Evolutionary conservation across 495 filamentous ascomycete species (phyloP), one percentile per base, ranked within the genome.

Genomic region (Penicillium parvum): DNA sequence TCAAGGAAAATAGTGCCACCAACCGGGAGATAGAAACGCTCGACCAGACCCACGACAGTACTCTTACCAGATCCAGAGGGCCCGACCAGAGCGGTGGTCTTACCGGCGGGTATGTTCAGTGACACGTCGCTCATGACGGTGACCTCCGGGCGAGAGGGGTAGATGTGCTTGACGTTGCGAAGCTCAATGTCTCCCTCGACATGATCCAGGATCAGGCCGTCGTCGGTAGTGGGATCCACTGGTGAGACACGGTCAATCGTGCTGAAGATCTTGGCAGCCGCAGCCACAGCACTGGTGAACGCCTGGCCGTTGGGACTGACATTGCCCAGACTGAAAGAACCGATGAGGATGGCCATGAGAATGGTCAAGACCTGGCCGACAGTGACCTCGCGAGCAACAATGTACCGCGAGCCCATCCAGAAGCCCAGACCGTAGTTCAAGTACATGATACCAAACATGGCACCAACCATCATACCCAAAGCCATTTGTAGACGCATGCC

Each of bases 241-340:
- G 90, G 90, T 1, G 92, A 97, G n/a, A 64, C 45, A 34, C 92
- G 85, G 55, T 96, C 90, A 51, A 98, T 96, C 2, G 90, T 95
- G 47, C 73, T 83, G 66, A 82, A 96, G 45, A 97, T 95, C 70
- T 98, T 96, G 19, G 77, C 73, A 9, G 87, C 89, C 5, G 92
- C 90, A 27, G 89, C 86, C 7, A 91, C 71, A 17, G 78, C 84
- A 8, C 80, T 90, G 2, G 82, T 86, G 57, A 94, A 91, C 21
- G 92, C 86, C 53, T 90, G 86, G 1, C 78, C 66, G 55, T 96
- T 88, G 0, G 91, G 91, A 0, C 84, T 83, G 28, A 95, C 85
- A 48, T 95, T 94, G 16, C 90, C 88, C 33, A 97, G 68, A 39
- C 86, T 84, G 63, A 95, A 94, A 3, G 92, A 89, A 37, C 90